These are phyloP conservation scores for Ogataea zsoltii DNA, from an alignment of 805 yeast genomes.

Conservation along the genomic window DNA sequence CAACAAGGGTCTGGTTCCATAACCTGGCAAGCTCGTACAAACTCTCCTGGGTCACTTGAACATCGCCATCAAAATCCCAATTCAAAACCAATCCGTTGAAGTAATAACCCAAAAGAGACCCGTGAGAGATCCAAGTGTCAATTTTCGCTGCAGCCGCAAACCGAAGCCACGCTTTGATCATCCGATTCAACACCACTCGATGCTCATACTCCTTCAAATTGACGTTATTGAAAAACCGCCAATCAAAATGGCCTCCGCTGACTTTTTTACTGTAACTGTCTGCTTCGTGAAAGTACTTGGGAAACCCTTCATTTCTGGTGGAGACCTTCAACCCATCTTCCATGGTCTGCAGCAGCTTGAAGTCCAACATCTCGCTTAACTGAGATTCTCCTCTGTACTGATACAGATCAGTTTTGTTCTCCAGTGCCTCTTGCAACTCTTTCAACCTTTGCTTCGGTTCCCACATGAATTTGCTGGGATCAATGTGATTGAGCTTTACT, in stretches of 20 bases:
- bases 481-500: neutral
- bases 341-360: conserved; percentile 10
- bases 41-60: conserved; percentile 54
- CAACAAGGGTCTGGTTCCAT: conserved; percentile 50
- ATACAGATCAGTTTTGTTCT: neutral
- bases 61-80: conserved; percentile 65
- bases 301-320: conserved; percentile 9
- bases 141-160: conserved; percentile 46
- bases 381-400: neutral
- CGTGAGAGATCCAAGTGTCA: conserved; percentile 64
- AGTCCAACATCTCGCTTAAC: conserved; percentile 5
- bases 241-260: conserved; percentile 46
- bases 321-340: conserved; percentile 2
- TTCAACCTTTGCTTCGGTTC: neutral
- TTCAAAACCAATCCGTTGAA: conserved; percentile 60
- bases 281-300: conserved; percentile 47
- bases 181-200: conserved; percentile 42
- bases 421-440: neutral
- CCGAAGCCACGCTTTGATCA: conserved; percentile 54
- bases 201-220: conserved; percentile 23
- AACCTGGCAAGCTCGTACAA: conserved; percentile 43
- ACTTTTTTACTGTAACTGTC: conserved; percentile 27
- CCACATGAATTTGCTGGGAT: conserved; percentile 14
- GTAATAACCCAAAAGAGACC: conserved; percentile 61
- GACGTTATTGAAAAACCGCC: conserved; percentile 42